These are phyloP conservation scores for Blastomyces gilchristii DNA, from an alignment of 2,329 filamentous ascomycete genomes.

Conservation along the genomic window DNA sequence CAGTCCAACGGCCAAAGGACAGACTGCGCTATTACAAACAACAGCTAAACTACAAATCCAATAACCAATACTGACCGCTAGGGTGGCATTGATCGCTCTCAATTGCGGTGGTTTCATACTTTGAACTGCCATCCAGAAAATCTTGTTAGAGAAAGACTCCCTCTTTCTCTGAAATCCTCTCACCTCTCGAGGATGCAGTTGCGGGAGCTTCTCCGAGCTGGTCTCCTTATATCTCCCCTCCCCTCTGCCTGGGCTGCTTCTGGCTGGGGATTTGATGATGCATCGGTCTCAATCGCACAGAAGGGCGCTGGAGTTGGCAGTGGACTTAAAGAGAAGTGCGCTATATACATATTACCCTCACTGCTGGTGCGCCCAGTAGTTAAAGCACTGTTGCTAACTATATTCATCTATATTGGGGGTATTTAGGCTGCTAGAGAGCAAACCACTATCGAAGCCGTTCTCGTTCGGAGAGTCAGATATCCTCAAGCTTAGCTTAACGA, in stretches of 20 bases:
- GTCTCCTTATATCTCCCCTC: conserved; percentile 26
- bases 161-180: no score
- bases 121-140: neutral
- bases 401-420: neutral
- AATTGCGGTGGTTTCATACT: neutral
- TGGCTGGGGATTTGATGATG: conserved; percentile 55
- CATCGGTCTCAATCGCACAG: conserved; percentile 48
- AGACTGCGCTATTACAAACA: neutral
- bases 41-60: neutral
- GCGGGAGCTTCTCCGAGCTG: conserved; percentile 27
- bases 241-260: conserved; percentile 38
- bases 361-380: neutral
- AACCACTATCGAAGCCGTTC: conserved; percentile 54
- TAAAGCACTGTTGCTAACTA: neutral
- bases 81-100: neutral
- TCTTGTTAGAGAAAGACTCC: neutral
- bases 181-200: conserved; percentile 26
- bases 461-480: conserved; percentile 58
- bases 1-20: neutral
- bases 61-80: neutral
- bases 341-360: neutral
- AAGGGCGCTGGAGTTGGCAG: conserved; percentile 49
- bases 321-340: conserved; percentile 48
- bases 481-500: conserved; percentile 71
- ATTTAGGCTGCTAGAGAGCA: conserved; percentile 48